Evolutionary conservation across 2,329 filamentous ascomycete species (phyloP).

Genomic region (Graphilbum fragrans): DNA sequence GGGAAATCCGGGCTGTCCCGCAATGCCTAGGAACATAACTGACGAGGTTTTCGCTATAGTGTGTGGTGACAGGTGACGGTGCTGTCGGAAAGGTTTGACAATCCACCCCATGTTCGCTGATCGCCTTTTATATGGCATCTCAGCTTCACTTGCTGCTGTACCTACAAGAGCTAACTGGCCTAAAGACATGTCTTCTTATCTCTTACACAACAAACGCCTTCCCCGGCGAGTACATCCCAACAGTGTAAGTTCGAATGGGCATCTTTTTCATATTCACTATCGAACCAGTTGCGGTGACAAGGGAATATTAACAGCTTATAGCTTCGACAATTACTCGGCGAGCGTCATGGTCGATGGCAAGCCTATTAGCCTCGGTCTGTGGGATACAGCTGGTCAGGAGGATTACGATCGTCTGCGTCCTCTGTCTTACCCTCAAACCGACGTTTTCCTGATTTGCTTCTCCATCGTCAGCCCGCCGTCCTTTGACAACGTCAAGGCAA

Average conservation of each 20-base stretch:
- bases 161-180: too few relatives aligned
- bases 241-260: slow-evolving; percentile 81
- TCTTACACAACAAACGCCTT: slow-evolving; percentile 99
- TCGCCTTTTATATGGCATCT: not conserved
- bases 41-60: slow-evolving; percentile 38
- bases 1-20: not conserved
- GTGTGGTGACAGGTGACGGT: slow-evolving; percentile 98
- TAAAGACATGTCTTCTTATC: slow-evolving; percentile 92
- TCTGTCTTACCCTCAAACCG: slow-evolving; percentile 94
- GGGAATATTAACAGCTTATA: slow-evolving; percentile 23
- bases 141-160: not conserved
- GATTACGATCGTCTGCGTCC: slow-evolving; percentile 94
- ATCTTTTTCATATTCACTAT: not conserved
- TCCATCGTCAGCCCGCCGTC: slow-evolving; percentile 96
- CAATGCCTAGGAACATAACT: not conserved
- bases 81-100: slow-evolving; percentile 85
- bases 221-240: slow-evolving; percentile 99
- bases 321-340: slow-evolving; percentile 97
- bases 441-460: slow-evolving; percentile 97
- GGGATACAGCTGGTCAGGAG: slow-evolving; percentile 98
- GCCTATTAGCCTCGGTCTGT: slow-evolving; percentile 89
- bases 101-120: not conserved
- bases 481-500: slow-evolving; percentile 97
- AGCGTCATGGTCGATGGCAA: slow-evolving; percentile 99
- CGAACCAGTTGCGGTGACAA: not conserved